These are phyloP conservation scores for Pichia sp. DNA, from an alignment of 1,139 yeast genomes.

Conservation along the genomic window DNA sequence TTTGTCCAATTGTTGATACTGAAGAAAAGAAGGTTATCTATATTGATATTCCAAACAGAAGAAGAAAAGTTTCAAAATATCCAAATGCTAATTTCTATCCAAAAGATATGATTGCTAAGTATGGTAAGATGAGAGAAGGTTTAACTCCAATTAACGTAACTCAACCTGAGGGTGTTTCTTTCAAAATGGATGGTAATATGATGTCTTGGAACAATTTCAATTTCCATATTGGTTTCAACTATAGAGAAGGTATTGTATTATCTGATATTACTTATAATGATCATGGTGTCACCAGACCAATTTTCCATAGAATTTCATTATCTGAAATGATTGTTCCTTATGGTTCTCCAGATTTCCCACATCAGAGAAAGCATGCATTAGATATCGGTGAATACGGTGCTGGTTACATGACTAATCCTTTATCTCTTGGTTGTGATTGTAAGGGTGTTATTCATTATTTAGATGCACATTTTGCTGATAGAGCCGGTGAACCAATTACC, in stretches of 20 bases:
- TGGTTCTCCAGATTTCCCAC: constrained; percentile 73
- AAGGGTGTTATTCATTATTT: constrained; percentile 77
- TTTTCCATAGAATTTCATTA: constrained; percentile 72
- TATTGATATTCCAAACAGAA: constrained; percentile 67
- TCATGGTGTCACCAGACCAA: constrained; percentile 62
- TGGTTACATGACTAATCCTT: constrained; percentile 75
- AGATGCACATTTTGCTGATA: constrained; percentile 66
- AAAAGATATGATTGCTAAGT: constrained; percentile 51
- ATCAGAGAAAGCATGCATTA: constrained; percentile 78
- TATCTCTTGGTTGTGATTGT: constrained; percentile 76
- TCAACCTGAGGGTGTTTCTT: constrained; percentile 80
- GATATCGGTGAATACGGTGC: constrained; percentile 88
- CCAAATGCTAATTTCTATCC: constrained; percentile 68
- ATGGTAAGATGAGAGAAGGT: constrained; percentile 57
- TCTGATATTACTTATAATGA: constrained; percentile 69
- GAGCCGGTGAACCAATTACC: constrained; percentile 61
- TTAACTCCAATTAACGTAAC: constrained; percentile 59
- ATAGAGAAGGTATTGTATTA: constrained; percentile 77
- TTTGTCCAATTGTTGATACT: constrained; percentile 77
- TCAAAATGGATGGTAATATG: constrained; percentile 59
- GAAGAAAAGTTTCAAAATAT: constrained; percentile 64
- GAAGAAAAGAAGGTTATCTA: constrained; percentile 59
- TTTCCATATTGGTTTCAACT: constrained; percentile 75
- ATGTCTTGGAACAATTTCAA: constrained; percentile 73
- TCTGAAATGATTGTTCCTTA: constrained; percentile 84